Conservation (phyloP, 1,139 yeast species). For the Hyphopichia fennica region DNA sequence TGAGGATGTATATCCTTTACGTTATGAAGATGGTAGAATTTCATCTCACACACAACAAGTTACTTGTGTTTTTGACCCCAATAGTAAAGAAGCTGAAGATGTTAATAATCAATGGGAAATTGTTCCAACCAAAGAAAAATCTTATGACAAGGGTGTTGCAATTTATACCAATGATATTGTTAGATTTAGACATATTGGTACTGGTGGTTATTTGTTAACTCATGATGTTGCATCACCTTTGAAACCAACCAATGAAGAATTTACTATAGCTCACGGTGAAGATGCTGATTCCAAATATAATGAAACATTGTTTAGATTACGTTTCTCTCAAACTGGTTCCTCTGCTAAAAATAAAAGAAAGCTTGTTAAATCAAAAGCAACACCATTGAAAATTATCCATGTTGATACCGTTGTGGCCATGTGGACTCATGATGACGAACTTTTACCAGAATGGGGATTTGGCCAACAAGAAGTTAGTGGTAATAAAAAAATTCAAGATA, state of each 20-base stretch:
- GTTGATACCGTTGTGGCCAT: slow-evolving; percentile 86
- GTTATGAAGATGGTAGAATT: slow-evolving; percentile 94
- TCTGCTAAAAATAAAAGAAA: slow-evolving; percentile 46
- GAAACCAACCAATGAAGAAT: slow-evolving; percentile 87
- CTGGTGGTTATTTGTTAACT: slow-evolving; percentile 76
- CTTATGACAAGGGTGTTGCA: slow-evolving; percentile 17
- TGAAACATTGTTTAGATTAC: slow-evolving; percentile 78
- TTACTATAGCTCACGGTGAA: slow-evolving; percentile 70
- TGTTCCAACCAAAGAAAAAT: slow-evolving; percentile 55
- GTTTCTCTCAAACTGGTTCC: slow-evolving; percentile 40
- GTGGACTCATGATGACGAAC: slow-evolving; percentile 88
- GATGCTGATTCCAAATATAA: slow-evolving; percentile 49
- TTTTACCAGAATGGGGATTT: slow-evolving; percentile 93
- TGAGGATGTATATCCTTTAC: slow-evolving; percentile 68
- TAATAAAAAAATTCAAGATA: slow-evolving; percentile 72
- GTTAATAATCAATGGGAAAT: slow-evolving; percentile 85
- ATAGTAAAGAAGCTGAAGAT: slow-evolving; percentile 43
- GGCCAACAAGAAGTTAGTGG: slow-evolving; percentile 94
- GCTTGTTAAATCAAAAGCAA: slow-evolving; percentile 65
- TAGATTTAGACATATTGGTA: slow-evolving; percentile 79
- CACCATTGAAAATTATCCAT: slow-evolving; percentile 71
- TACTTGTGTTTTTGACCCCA: slow-evolving; percentile 54
- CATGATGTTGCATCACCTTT: slow-evolving; percentile 99
- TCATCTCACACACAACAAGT: slow-evolving; percentile 96
- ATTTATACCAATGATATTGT: slow-evolving; percentile 61